A percentile compares a stretch with the other conserved stretches of the same genome.
Evolutionary conservation across 768 basidiomycete genomes (phyloP).

Genomic region (Saitozyma sp.): DNA sequence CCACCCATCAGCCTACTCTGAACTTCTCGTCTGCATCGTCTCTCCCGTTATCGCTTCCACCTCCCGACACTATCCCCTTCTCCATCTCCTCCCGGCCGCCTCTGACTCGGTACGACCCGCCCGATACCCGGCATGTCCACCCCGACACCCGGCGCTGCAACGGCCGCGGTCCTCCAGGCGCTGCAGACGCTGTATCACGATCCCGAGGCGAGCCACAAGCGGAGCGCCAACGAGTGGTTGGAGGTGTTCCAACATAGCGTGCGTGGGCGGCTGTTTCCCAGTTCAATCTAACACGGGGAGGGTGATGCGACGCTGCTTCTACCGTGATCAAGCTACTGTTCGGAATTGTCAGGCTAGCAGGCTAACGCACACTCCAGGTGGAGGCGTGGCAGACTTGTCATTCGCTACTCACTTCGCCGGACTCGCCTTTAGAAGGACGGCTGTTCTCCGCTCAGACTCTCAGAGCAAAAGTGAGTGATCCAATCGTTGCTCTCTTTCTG

Average conservation of each 20-base stretch:
- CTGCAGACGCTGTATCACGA: constrained; percentile 54
- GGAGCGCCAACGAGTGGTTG: constrained; percentile 89
- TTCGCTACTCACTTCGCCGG: constrained; percentile 76
- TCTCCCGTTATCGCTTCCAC: too few species aligned
- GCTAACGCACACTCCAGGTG: constrained; percentile 61
- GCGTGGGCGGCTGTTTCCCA: constrained; percentile 56
- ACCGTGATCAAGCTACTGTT: background rate
- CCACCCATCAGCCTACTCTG: too few species aligned
- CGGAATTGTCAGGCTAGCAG: too few species aligned
- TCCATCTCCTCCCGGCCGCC: too few species aligned
- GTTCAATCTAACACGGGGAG: background rate
- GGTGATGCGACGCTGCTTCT: background rate
- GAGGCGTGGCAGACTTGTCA: constrained; percentile 97
- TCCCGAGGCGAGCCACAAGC: constrained; percentile 78
- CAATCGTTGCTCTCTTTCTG: background rate
- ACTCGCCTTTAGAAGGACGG: constrained; percentile 75
- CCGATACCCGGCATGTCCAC: background rate
- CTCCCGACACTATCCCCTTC: too few species aligned
- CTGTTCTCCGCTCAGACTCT: constrained; percentile 97
- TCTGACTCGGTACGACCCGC: too few species aligned
- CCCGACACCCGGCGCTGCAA: background rate
- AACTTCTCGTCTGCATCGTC: too few species aligned
- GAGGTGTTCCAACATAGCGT: constrained; percentile 99
- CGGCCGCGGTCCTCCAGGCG: constrained; percentile 46
- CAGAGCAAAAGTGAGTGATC: constrained; percentile 74